phyloP scores from a whole-genome alignment of 23 red algal genomes.

The Agarophyton chilense region DNA sequence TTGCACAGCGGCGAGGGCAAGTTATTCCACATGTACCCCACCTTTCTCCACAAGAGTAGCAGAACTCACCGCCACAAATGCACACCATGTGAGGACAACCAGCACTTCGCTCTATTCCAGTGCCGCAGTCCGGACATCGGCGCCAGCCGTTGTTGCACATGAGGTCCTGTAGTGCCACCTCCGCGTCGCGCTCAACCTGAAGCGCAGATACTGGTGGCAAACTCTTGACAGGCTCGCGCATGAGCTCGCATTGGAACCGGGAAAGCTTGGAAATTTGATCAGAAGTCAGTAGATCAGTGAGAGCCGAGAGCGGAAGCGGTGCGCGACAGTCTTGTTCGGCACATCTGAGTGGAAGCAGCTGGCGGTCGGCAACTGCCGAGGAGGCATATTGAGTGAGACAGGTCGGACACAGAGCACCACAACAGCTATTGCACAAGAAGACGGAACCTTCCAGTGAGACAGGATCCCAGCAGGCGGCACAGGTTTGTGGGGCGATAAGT shows the following conservation, averaged over 20 bases:
- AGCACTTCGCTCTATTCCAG: constrained; percentile 30
- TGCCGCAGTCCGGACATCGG: constrained; percentile 67
- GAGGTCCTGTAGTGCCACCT: background rate
- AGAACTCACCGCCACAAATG: constrained; percentile 65
- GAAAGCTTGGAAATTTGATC: constrained; percentile 31
- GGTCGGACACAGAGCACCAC: constrained; percentile 26
- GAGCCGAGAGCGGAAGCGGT: constrained; percentile 28
- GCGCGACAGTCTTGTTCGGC: constrained; percentile 18
- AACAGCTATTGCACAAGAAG: constrained; percentile 38
- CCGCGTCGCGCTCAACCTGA: background rate
- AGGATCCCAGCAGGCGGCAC: constrained; percentile 44
- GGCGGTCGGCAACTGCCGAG: constrained; percentile 18
- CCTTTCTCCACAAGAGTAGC: constrained; percentile 51
- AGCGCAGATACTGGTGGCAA: background rate
- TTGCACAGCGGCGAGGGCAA: constrained; percentile 37
- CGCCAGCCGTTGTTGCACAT: constrained; percentile 41
- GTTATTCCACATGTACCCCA: constrained; percentile 33
- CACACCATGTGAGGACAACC: constrained; percentile 60
- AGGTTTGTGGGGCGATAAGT: constrained; percentile 31
- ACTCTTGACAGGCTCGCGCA: background rate
- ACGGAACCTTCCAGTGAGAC: constrained; percentile 1
- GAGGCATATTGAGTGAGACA: constrained; percentile 56
- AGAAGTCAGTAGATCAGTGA: constrained; percentile 2
- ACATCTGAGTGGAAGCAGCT: constrained; percentile 46
- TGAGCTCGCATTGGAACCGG: constrained; percentile 50